Evolutionary conservation across 2,329 filamentous ascomycete genomes (phyloP).

Genomic region (Coleophoma eucalyptorum): DNA sequence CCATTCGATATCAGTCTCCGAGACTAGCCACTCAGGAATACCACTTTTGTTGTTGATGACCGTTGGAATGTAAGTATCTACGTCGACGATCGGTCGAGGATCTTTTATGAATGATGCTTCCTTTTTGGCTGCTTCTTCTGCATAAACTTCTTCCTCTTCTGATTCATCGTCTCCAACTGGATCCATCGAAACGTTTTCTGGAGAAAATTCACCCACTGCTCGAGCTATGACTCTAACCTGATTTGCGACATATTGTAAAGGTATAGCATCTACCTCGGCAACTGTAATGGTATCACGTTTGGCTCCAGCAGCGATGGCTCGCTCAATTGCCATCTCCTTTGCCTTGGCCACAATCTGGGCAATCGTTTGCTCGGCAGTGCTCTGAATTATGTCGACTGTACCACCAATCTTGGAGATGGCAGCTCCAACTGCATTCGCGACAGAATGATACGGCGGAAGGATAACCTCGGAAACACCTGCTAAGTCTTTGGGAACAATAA

Average conservation of each 20-base stretch:
- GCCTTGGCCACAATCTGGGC: slow-evolving; percentile 11
- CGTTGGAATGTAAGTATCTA: slow-evolving; percentile 33
- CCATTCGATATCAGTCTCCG: slow-evolving; percentile 39
- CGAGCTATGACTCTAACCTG: slow-evolving; percentile 32
- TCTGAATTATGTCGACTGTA: slow-evolving; percentile 18
- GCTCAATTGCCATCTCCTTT: slow-evolving; percentile 11
- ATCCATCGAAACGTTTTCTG: slow-evolving; percentile 6
- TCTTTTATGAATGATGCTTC: slow-evolving; percentile 6
- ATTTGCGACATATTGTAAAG: slow-evolving; percentile 16
- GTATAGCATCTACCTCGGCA: slow-evolving; percentile 15
- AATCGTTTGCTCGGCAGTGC: slow-evolving; percentile 9
- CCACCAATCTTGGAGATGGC: slow-evolving; percentile 34
- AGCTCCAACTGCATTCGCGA: slow-evolving; percentile 56
- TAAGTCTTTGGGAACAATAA: slow-evolving; percentile 39
- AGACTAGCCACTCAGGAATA: slow-evolving; percentile 35
- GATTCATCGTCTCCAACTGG: slow-evolving; percentile 19
- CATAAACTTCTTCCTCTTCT: slow-evolving; percentile 13
- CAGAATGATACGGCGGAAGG: slow-evolving; percentile 44
- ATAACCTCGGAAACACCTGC: slow-evolving; percentile 45
- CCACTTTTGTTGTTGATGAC: slow-evolving; percentile 27
- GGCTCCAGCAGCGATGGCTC: slow-evolving; percentile 14
- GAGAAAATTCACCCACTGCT: slow-evolving; percentile 31
- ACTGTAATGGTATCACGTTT: slow-evolving; percentile 11
- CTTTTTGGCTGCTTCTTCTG: slow-evolving; percentile 8
- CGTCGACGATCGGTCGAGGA: slow-evolving; percentile 21